phyloP scores from a whole-genome alignment of 768 basidiomycete species.

The Austroboletus festivus region DNA sequence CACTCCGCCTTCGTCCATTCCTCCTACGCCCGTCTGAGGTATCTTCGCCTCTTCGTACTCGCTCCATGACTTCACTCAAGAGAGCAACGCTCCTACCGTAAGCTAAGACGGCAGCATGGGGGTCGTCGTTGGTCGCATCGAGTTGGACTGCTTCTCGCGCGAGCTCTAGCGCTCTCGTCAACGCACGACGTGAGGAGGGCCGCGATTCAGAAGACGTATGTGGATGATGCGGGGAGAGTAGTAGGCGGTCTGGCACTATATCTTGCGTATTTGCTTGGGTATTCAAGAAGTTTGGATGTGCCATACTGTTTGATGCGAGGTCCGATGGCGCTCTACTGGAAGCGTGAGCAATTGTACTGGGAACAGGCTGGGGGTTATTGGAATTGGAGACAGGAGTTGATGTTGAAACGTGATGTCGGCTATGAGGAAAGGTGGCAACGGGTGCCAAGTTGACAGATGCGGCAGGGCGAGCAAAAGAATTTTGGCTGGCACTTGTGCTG shows the following conservation, averaged over 20 bases:
- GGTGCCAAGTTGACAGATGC: conserved; percentile 53
- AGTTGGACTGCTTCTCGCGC: conserved; percentile 88
- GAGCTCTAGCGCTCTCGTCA: conserved; percentile 82
- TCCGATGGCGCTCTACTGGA: conserved; percentile 51
- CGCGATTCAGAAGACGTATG: conserved; percentile 45
- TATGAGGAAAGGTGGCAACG: conserved; percentile 60
- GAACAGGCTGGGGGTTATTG: conserved; percentile 27
- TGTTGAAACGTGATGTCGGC: conserved; percentile 36
- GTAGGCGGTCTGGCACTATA: conserved; percentile 40
- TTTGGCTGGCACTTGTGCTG: conserved; percentile 35
- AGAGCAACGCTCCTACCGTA: conserved; percentile 85
- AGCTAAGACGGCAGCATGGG: conserved; percentile 83
- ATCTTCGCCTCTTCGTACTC: conserved; percentile 83
- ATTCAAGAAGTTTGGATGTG: conserved; percentile 29
- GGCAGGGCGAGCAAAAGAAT: conserved; percentile 31
- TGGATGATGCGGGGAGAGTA: conserved; percentile 44
- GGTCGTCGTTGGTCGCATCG: conserved; percentile 85
- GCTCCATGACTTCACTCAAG: conserved; percentile 89
- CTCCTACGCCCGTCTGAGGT: conserved; percentile 62
- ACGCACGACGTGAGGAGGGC: conserved; percentile 77
- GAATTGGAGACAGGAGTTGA: conserved; percentile 23
- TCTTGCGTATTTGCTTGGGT: conserved; percentile 35
- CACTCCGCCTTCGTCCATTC: conserved; percentile 65
- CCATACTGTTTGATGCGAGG: conserved; percentile 52
- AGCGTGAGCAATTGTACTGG: conserved; percentile 28